These are phyloP conservation scores for Boletales sp. DNA, from an alignment of 768 basidiomycete genomes.

Conservation along the genomic window DNA sequence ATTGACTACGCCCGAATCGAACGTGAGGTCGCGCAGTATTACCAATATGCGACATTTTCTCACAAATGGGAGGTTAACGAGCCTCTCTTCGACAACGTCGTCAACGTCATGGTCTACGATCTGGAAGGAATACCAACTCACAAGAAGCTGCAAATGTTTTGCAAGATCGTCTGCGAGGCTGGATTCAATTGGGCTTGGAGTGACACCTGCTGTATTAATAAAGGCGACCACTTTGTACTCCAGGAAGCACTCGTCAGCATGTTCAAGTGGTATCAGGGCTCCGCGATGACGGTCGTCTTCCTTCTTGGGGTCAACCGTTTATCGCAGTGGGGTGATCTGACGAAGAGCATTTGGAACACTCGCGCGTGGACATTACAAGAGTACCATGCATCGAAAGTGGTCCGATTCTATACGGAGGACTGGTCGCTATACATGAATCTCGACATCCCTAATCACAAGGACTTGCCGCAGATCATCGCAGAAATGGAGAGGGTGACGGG, in stretches of 20 bases:
- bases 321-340: too few species aligned
- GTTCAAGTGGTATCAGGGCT: neutral
- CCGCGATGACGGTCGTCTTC: too few species aligned
- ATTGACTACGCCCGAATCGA: neutral
- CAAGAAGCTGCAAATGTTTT: neutral
- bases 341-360: neutral
- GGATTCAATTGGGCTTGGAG: neutral
- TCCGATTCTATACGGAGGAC: neutral
- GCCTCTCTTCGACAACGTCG: neutral
- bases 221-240: neutral
- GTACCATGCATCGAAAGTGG: slow-evolving; percentile 1
- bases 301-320: too few species aligned
- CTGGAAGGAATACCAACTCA: neutral
- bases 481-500: neutral
- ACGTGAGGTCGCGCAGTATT: neutral
- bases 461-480: neutral
- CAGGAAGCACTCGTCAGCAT: neutral
- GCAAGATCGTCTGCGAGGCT: neutral
- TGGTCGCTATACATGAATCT: neutral
- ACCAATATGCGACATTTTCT: neutral
- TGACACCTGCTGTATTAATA: neutral
- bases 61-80: neutral
- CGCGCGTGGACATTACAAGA: slow-evolving; percentile 7
- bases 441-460: neutral
- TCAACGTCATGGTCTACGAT: neutral